Base-by-base conservation (phyloP, 1,284 basidiomycete genomes). In the Phenoliferia sp. region DNA sequence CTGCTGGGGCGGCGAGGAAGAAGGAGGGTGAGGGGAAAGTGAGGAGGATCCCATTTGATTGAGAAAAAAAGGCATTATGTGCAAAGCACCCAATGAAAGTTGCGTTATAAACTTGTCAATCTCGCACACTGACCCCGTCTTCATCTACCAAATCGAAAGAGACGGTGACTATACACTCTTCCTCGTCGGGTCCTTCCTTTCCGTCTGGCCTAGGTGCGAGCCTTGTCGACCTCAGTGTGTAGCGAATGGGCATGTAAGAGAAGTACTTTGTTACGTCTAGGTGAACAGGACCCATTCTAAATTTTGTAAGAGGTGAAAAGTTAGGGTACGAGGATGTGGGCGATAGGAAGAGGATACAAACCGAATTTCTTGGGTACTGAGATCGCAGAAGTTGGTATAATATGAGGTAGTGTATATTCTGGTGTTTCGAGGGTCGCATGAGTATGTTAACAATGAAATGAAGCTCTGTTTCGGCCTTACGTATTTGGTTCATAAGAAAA, bases 1-100 rank as follows among this genome's bases (percentile, higher is more conserved):
- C 90, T 64, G 89, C 88, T 0, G 80, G 82, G 67, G 85, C 82
- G 28, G 82, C 79, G 60, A 80, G 81, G 72, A 77, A 81, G 34
- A 60, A 61, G 48, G 63, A 57, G 36, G 58, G 33, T 32, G 48
- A 29, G 29, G 63, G 36, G 26, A 78, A 78, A 69, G 50, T 60
- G 19, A 36, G 63, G 50, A 60, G 63, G 58, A 64, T 64, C n/a
- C 63, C 63, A 52, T 64, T 64, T 34, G 63, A 64, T 32, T 64
- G 54, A 56, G 50, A 28, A 10, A 28, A n/a, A n/a, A n/a, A n/a
- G n/a, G n/a, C n/a, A n/a, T n/a, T n/a, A n/a, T n/a, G n/a, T n/a
- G n/a, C n/a, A n/a, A n/a, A n/a, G n/a, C n/a, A n/a, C n/a, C n/a
- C n/a, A n/a, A n/a, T n/a, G n/a, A n/a, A n/a, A n/a, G n/a, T n/a